Evolutionary conservation across 257 asterid species (phyloP).

Genomic region (Asclepias syriaca): DNA sequence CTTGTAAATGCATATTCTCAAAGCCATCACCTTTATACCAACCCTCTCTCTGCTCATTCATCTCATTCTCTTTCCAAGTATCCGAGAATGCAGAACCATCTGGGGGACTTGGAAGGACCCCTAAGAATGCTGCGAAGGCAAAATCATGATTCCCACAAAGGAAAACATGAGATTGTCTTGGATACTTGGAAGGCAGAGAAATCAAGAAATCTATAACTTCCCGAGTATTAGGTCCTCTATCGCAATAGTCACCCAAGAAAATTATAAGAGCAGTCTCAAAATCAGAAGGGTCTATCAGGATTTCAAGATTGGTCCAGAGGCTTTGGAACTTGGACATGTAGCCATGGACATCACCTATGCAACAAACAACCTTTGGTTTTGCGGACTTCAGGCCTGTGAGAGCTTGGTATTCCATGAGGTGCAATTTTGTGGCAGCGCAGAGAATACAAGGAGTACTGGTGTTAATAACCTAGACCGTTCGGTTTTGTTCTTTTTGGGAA

Average conservation of each 20-base stretch:
- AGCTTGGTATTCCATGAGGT: constrained; percentile 15
- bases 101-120: constrained; percentile 62
- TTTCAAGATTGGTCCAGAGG: constrained; percentile 78
- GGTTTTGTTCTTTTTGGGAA: too few species aligned
- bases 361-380: constrained; percentile 51
- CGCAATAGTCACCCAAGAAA: constrained; percentile 95
- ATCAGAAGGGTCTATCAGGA: constrained; percentile 44
- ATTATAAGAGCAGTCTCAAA: constrained; percentile 61
- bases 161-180: constrained; percentile 75
- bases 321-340: constrained; percentile 56
- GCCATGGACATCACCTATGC: constrained; percentile 90
- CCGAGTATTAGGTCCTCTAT: constrained; percentile 65
- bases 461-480: too few species aligned
- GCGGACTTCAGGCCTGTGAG: constrained; percentile 18
- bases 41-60: constrained; percentile 75
- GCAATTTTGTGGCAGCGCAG: neutral
- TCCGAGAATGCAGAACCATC: constrained; percentile 69
- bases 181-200: constrained; percentile 64
- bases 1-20: constrained; percentile 87
- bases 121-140: constrained; percentile 82
- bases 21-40: constrained; percentile 84
- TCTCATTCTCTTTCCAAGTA: constrained; percentile 81
- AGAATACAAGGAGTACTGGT: neutral
- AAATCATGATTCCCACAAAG: constrained; percentile 90
- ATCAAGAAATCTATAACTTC: constrained; percentile 69